phyloP scores from a whole-genome alignment of 2,329 filamentous ascomycete genomes.

The Penicillium sclerotigenum region DNA sequence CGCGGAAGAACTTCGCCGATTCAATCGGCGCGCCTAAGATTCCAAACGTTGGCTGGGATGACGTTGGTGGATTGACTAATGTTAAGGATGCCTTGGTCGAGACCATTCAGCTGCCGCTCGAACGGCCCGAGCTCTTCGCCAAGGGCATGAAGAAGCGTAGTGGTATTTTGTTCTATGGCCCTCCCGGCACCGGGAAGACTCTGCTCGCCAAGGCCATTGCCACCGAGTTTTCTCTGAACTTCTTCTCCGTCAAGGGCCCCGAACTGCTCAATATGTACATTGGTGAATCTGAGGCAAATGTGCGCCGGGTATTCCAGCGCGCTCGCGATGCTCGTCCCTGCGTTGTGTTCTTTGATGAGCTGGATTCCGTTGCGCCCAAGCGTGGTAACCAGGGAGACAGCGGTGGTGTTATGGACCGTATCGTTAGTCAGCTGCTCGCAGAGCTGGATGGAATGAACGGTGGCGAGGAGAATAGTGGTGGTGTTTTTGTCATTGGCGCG shows the following conservation, averaged over 20 bases:
- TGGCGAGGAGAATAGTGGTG: conserved; percentile 72
- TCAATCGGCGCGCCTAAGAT: conserved; percentile 97
- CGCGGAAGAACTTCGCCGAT: conserved; percentile 96
- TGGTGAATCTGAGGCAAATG: conserved; percentile 99
- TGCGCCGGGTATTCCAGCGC: conserved; percentile 99
- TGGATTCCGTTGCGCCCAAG: conserved; percentile 96
- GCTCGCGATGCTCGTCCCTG: conserved; percentile 95
- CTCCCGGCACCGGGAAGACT: conserved; percentile 99
- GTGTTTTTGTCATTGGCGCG: conserved; percentile 94
- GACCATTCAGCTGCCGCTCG: conserved; percentile 89
- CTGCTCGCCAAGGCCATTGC: conserved; percentile 98
- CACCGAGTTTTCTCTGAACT: conserved; percentile 98
- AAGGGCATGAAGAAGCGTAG: conserved; percentile 98
- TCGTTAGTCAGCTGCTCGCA: conserved; percentile 89
- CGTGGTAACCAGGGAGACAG: conserved; percentile 96
- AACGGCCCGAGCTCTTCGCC: conserved; percentile 88
- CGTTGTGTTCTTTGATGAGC: conserved; percentile 96
- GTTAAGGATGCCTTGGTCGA: conserved; percentile 97
- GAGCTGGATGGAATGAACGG: conserved; percentile 98
- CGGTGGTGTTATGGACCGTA: conserved; percentile 96
- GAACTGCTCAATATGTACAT: conserved; percentile 99
- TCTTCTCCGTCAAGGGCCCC: conserved; percentile 98
- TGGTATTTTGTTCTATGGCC: conserved; percentile 97
- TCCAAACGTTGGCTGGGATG: conserved; percentile 92
- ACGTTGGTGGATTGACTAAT: conserved; percentile 87